phyloP scores from a whole-genome alignment of 1,284 basidiomycete species.

The Tilletia setariae region DNA sequence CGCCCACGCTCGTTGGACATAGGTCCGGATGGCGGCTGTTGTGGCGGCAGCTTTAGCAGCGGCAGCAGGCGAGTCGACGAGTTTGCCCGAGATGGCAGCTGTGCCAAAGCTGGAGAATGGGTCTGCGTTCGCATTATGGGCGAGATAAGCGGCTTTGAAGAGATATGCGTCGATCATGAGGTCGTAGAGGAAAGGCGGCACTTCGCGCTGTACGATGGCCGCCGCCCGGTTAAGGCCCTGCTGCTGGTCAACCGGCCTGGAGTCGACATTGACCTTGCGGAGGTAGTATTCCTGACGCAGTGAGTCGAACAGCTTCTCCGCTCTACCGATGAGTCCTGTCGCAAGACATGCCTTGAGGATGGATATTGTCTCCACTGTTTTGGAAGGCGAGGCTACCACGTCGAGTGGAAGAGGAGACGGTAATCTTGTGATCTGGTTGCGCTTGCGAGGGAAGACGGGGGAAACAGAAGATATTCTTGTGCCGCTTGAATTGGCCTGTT shows the following conservation, averaged over 20 bases:
- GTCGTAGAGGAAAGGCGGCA: slow-evolving; percentile 31
- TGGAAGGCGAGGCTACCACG: slow-evolving; percentile 18
- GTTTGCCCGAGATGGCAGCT: not conserved
- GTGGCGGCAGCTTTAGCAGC: slow-evolving; percentile 6
- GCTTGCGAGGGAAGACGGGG: not conserved
- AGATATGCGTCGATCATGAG: slow-evolving; percentile 47
- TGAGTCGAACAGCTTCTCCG: slow-evolving; percentile 44
- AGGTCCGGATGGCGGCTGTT: slow-evolving; percentile 1
- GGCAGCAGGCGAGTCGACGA: slow-evolving; percentile 4
- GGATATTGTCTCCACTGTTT: slow-evolving; percentile 31
- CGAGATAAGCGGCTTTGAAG: slow-evolving; percentile 27
- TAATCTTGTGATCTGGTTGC: slow-evolving; percentile 23
- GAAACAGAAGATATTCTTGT: not conserved
- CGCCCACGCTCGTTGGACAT: slow-evolving; percentile 11
- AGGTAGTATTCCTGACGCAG: slow-evolving; percentile 30
- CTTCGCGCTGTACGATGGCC: not conserved
- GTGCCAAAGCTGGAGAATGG: slow-evolving; percentile 11
- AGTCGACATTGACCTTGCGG: slow-evolving; percentile 9
- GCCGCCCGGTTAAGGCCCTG: slow-evolving; percentile 15
- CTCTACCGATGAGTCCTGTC: slow-evolving; percentile 44
- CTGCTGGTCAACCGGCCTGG: not conserved
- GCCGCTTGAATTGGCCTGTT: not conserved
- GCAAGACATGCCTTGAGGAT: slow-evolving; percentile 48
- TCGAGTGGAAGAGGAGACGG: slow-evolving; percentile 35
- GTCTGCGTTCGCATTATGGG: slow-evolving; percentile 1